Base-by-base conservation (phyloP, 768 basidiomycete species). In the Suillus bovinus region DNA sequence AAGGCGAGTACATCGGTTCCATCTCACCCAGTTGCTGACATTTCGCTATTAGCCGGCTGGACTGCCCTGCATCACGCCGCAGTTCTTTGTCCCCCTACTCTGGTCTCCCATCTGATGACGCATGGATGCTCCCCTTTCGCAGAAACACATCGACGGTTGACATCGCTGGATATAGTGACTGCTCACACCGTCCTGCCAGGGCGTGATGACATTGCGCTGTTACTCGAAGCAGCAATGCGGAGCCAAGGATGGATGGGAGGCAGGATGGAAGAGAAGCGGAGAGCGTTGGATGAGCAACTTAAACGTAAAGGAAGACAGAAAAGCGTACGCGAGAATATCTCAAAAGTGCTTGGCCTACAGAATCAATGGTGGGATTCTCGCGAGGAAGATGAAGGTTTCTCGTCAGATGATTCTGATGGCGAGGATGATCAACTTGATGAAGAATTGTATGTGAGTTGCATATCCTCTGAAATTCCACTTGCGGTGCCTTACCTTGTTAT, bases 51-150 rank as follows among this genome's bases (percentile, higher is more conserved):
- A 97, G 95, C 86, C 63, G 96, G 96, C 38, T 99, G 97, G 97
- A 94, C 93, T 11, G 88, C 96, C 4, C 81, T 99, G 14, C 96
- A 98, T 70, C 89, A 96, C 77, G 94, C 96, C 9, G 91, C 91
- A 9, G 77, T 99, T 58, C 79, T 93, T 41, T 87, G 93, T 14
- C 94, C 96, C 36, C 92, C 96, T 3, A 95, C 95, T 3, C 79
- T 99, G 24, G 84, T 99, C 24, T 94, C 95, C 0, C 90, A 94
- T 80, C 81, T 99, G 27, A 88, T 99, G 77, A 96, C 93, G 13
- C 91, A 94, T 67, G 93, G 94, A 52, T 93, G 93, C 64, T 94
- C 93, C 29, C 87, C 92, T 0, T 87, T 92, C 64, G 83, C 87
- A 6, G 72, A 85, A 50, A 96, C 96, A 29, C 83, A 81, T 67